Base-by-base conservation (phyloP, 352 stramenopile genomes). In the Pythium dissimile region DNA sequence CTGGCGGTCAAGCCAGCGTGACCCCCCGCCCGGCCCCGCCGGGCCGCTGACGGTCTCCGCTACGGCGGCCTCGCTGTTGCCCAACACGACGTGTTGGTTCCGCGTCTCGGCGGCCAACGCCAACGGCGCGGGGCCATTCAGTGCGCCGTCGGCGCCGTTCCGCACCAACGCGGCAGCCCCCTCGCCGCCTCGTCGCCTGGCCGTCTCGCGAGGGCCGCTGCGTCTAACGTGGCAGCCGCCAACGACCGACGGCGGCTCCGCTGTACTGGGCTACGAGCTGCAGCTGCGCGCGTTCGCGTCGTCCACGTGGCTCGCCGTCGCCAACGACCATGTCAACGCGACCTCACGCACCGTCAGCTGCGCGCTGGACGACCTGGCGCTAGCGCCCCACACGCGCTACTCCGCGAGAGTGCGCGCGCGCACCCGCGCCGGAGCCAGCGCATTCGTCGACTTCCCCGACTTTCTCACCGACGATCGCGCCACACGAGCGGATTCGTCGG, bases 51-150 rank as follows among this genome's bases (percentile, higher is more conserved):
- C 75, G 0, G 49, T 73, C 42, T 49, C 62, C 1, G 48, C 51
- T 0, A 88, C 79, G 0, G 49, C 65, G 15, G 42, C 60, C 0
- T 20, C 37, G 16, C 59, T 66, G 12, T 12, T 7, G 4, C 71
- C 79, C 21, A 85, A 80, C 11, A 72, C 72, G 7, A 72, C 59
- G 9, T 89, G 80, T 26, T 32, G 58, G 3, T 89, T 88, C 47
- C 77, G 80, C 32, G 75, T 86, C 26, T 54, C 71, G 27, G 80
- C 77, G 1, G 62, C 50, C 4, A 88, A 76, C 42, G 72, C 42
- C 0, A 89, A 88, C 38, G 77, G 77, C 10, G 32, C 70, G 21
- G 80, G 80, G 2, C 73, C 77, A 0, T 89, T 86, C 61, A 83
- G 77, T 27, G 12, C 41, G 0, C 12, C 61, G 15, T 89, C 80